Base-by-base conservation (phyloP, 495 filamentous ascomycete species). In the Hypoxylon lienhwacheense region DNA sequence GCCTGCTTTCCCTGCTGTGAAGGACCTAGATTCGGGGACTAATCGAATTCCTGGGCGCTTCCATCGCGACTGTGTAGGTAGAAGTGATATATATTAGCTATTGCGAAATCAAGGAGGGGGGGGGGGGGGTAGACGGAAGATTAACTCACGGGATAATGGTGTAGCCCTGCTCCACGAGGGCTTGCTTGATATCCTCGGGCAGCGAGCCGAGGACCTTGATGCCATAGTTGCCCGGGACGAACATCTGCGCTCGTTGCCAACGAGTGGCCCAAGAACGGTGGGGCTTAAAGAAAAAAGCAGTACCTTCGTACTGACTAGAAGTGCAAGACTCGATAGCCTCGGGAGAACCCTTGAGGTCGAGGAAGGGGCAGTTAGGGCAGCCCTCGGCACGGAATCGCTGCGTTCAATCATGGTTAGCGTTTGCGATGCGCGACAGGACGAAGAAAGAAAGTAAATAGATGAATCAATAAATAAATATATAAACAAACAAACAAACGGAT, bases 341-440 rank as follows among this genome's bases (percentile, higher is more conserved):
- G 37, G 75, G 70, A 60, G 85, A 87, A 63, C 86, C 85, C 50
- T 81, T 77, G 60, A 97, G 85, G 65, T 88, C 81, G 36, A 97
- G 84, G 74, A 93, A 88, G 36, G 84, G 83, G 78, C 93, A 98
- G 75, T 98, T 98, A 28, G 93, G 93, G 64, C 93, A 98, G 58
- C 93, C 93, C 64, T 89, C 81, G 55, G 81, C 79, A 59, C 85
- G 77, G 76, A 95, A 95, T 73, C 83, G 81, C 88, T 92, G 63
- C 41, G 39, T 32, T 31, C 7, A 8, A 41, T 2, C 25, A 7
- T n/a, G 11, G 41, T 45, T 14, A 45, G 41, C 10, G 21, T 32
- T 31, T 7, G 3, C 28, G 28, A 3, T 7, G 3, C 7, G 2
- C 8, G 12, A 31, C 3, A 11, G 28, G 12, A 31, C 12, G 28